Evolutionary conservation across 164 flowering plant genomes (phyloP).

Genomic region (Chimonanthus praecox): DNA sequence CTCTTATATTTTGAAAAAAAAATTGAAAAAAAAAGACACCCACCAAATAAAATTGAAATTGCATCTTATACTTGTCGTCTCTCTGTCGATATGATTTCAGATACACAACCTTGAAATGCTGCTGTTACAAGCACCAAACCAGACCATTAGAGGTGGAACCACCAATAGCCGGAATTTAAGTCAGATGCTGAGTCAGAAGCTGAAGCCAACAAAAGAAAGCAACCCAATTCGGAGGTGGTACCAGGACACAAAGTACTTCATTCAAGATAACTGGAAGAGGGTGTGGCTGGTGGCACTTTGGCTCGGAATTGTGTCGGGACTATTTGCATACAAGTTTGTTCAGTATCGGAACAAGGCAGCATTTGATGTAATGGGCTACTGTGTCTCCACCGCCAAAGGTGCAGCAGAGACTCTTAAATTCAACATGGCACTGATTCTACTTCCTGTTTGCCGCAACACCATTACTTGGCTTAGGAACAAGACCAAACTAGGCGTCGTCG

Average conservation of each 20-base stretch:
- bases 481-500: conserved; percentile 42
- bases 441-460: conserved; percentile 69
- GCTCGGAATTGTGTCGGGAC: conserved; percentile 30
- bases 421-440: conserved; percentile 62
- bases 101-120: conserved; percentile 28
- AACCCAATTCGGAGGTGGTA: conserved; percentile 36
- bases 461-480: conserved; percentile 66
- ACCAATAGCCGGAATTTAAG: conserved; percentile 23
- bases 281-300: conserved; percentile 47
- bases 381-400: conserved; percentile 58
- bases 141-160: conserved; percentile 10
- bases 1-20: not conserved
- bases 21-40: not conserved
- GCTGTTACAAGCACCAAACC: conserved; percentile 29
- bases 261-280: conserved; percentile 48
- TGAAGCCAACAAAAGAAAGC: conserved; percentile 25
- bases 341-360: conserved; percentile 36
- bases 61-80: not conserved
- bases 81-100: conserved; percentile 3
- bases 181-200: conserved; percentile 33
- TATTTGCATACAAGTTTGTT: conserved; percentile 46
- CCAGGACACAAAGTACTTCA: conserved; percentile 30
- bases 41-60: not conserved
- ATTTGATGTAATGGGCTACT: conserved; percentile 47
- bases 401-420: conserved; percentile 59